Percentiles rank a stretch among this genome's conserved stretches.
These are phyloP conservation scores for Penicillium janthinellum DNA, from an alignment of 2,329 filamentous ascomycete genomes.

Conservation along the genomic window DNA sequence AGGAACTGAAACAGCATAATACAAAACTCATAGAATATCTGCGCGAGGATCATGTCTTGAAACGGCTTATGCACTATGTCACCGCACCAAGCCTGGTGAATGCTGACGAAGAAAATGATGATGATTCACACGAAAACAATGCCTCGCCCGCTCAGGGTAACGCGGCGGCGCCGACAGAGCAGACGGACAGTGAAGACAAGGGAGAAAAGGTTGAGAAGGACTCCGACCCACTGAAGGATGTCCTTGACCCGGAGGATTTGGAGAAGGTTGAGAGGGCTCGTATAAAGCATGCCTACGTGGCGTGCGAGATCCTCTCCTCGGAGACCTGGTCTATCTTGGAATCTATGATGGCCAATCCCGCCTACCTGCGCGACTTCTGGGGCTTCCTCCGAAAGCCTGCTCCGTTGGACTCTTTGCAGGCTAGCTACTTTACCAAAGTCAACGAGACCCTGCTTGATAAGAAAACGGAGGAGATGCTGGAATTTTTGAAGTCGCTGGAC, in stretches of 20 bases:
- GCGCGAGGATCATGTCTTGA: constrained; percentile 80
- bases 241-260: constrained; percentile 45
- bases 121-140: constrained; percentile 49
- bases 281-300: constrained; percentile 89
- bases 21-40: constrained; percentile 96
- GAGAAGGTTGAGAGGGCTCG: constrained; percentile 88
- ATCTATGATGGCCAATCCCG: constrained; percentile 81
- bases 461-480: constrained; percentile 96
- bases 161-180: constrained; percentile 22
- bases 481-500: constrained; percentile 80
- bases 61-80: constrained; percentile 87
- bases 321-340: constrained; percentile 98
- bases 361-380: constrained; percentile 84
- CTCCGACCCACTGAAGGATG: constrained; percentile 36
- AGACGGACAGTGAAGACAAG: constrained; percentile 27
- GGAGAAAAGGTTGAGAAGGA: constrained; percentile 45
- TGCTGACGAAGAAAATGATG: constrained; percentile 56
- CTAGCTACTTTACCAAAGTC: constrained; percentile 97
- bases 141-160: constrained; percentile 30
- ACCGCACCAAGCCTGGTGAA: constrained; percentile 67
- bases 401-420: constrained; percentile 87
- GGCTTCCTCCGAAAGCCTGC: constrained; percentile 80
- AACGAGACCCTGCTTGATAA: constrained; percentile 97
- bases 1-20: constrained; percentile 98
- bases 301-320: constrained; percentile 89